Percentiles rank a stretch among this genome's conserved stretches.
These are phyloP conservation scores for Umbelopsis isabellina DNA, from an alignment of 192 early-diverging fungal genomes.

Conservation along the genomic window DNA sequence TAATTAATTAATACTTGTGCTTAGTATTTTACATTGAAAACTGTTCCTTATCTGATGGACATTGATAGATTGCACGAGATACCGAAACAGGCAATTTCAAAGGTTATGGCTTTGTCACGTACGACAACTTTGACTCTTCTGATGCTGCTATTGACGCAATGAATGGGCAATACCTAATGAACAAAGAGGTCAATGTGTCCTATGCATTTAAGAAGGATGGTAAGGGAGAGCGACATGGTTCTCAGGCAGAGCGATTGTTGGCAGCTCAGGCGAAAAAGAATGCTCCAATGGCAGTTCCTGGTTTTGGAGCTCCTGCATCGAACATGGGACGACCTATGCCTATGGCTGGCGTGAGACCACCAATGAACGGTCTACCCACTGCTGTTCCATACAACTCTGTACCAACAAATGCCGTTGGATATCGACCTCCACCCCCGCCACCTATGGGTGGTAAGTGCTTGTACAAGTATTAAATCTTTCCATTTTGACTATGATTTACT, in stretches of 20 bases:
- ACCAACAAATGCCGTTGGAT: slow-evolving; percentile 2
- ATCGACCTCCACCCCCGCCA: slow-evolving; percentile 28
- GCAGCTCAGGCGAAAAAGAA: slow-evolving; percentile 89
- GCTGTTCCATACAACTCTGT: slow-evolving; percentile 17
- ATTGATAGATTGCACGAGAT: slow-evolving; percentile 74
- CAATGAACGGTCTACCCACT: slow-evolving; percentile 1
- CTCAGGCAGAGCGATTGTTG: slow-evolving; percentile 91
- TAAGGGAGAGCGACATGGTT: slow-evolving; percentile 95
- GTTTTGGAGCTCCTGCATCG: slow-evolving; percentile 64
- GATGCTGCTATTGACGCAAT: slow-evolving; percentile 98
- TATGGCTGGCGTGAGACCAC: slow-evolving; percentile 21
- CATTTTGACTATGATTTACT: background rate
- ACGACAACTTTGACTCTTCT: slow-evolving; percentile 92
- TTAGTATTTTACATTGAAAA: background rate
- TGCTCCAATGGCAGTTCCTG: slow-evolving; percentile 66
- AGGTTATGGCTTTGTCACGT: slow-evolving; percentile 93
- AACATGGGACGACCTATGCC: slow-evolving; percentile 1
- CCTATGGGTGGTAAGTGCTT: slow-evolving; percentile 22
- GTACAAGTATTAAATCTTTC: background rate
- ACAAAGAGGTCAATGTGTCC: slow-evolving; percentile 86
- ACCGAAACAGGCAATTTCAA: slow-evolving; percentile 82
- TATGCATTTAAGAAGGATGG: slow-evolving; percentile 99
- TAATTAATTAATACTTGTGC: background rate
- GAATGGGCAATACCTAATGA: slow-evolving; percentile 96
- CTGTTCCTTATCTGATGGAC: background rate